Conservation (phyloP, 73 alveolate genomes). For the Paramecium sexaurelia region DNA sequence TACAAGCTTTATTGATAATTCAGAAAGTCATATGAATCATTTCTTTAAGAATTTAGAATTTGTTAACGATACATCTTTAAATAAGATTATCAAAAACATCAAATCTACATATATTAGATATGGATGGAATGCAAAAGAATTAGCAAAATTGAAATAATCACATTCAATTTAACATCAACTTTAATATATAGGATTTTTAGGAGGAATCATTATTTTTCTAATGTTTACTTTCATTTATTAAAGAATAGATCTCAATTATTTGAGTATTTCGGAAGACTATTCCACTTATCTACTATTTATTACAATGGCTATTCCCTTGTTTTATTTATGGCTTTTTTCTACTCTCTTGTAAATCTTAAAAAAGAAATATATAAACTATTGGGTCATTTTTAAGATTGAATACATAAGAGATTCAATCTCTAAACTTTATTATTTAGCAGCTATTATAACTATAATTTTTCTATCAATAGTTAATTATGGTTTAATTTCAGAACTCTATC, state of each 20-base stretch:
- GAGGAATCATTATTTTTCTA: not conserved
- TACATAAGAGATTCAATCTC: not conserved
- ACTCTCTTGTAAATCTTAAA: not conserved
- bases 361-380: not conserved
- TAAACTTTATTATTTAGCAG: not conserved
- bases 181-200: not conserved
- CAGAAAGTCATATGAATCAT: not conserved
- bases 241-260: not conserved
- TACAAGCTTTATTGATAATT: conserved; percentile 17
- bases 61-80: not conserved
- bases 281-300: not conserved
- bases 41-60: not conserved
- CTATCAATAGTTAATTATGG: not conserved
- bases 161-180: not conserved
- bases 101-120: not conserved
- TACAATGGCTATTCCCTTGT: not conserved
- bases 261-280: not conserved
- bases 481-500: not conserved
- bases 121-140: not conserved
- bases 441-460: not conserved
- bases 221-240: not conserved
- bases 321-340: conserved; percentile 1
- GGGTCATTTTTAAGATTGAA: not conserved
- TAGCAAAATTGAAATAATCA: not conserved
- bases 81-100: not conserved